Evolutionary conservation across 176 grass and related monocot species (phyloP), one percentile per base, ranked within the genome.

Genomic region (Calamus simplicifolius): DNA sequence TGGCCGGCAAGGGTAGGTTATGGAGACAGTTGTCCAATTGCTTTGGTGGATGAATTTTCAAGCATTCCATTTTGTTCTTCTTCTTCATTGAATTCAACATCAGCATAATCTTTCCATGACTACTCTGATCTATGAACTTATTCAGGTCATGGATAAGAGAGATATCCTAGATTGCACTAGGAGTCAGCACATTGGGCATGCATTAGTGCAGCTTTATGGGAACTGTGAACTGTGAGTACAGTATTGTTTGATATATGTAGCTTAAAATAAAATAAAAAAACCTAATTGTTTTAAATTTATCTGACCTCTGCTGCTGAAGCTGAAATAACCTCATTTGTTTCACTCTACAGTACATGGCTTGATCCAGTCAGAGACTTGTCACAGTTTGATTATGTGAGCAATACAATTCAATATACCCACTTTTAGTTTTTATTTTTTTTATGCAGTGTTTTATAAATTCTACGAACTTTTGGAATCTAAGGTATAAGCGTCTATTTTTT

Each of bases 1-100:
- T 80, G 78, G 78, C 78, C 78, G 56, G 78, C 78, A 49, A 64
- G 74, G 78, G 78, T 80, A 69, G 51, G 6, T 29, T 19, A 16
- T 53, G 52, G 14, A 69, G 18, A 35, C 48, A 38, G 0, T 3
- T 61, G 5, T 55, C 31, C 62, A 13, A 7, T 43, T 55, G 48
- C 50, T 48, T 63, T 23, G 43, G 5, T 16, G 63, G n/a, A 49
- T 50, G 54, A 17, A 28, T 13, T 49, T 38, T 29, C 56, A 55
- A 30, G 30, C 16, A 26, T 51, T 6, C 19, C 18, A 25, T 3
- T 56, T 56, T 23, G 8, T 19, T 25, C 13, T 19, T 56, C 19
- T 56, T 56, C 53, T 56, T 43, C 10, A 12, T 56, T 18, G 53
- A 56, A 12, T 18, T 56, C 53, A 56, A 56, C n/a, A 23, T 56